Evolutionary conservation across 306 rosid genomes (phyloP).

Genomic region (Quercus dentata): DNA sequence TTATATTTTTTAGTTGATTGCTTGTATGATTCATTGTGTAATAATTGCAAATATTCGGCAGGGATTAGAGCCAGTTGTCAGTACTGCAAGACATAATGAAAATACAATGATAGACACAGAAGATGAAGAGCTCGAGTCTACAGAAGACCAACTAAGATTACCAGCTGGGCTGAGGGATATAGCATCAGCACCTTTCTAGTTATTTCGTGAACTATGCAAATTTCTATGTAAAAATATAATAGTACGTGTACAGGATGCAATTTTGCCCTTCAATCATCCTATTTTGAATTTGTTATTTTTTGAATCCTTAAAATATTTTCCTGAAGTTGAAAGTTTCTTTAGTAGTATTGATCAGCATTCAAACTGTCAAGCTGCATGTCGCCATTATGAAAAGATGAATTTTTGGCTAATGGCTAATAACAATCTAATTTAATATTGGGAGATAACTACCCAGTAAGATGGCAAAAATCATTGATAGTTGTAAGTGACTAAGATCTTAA

Average conservation of each 20-base stretch:
- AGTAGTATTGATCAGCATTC: too few species aligned
- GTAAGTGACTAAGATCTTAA: too few species aligned
- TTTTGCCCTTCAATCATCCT: background rate
- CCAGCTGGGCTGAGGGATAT: constrained; percentile 34
- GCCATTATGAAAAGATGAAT: too few species aligned
- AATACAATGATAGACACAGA: constrained; percentile 7
- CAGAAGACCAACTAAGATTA: background rate
- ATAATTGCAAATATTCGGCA: constrained; percentile 7
- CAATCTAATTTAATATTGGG: too few species aligned
- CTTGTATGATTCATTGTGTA: background rate
- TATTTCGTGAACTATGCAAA: background rate
- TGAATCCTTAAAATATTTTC: background rate
- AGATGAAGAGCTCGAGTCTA: constrained; percentile 9
- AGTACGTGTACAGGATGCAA: background rate
- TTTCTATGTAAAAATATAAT: background rate
- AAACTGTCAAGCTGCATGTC: too few species aligned
- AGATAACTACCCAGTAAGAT: too few species aligned
- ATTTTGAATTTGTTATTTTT: background rate
- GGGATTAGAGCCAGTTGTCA: constrained; percentile 66
- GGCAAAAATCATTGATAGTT: too few species aligned
- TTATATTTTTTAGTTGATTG: background rate
- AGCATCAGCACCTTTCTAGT: constrained; percentile 65
- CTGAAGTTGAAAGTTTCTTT: background rate
- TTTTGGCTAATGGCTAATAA: too few species aligned
- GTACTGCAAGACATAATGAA: constrained; percentile 23